A percentile compares a stretch with the other conserved stretches of the same genome.
These are phyloP conservation scores for Prunus mira DNA, from an alignment of 306 rosid genomes.

Conservation along the genomic window DNA sequence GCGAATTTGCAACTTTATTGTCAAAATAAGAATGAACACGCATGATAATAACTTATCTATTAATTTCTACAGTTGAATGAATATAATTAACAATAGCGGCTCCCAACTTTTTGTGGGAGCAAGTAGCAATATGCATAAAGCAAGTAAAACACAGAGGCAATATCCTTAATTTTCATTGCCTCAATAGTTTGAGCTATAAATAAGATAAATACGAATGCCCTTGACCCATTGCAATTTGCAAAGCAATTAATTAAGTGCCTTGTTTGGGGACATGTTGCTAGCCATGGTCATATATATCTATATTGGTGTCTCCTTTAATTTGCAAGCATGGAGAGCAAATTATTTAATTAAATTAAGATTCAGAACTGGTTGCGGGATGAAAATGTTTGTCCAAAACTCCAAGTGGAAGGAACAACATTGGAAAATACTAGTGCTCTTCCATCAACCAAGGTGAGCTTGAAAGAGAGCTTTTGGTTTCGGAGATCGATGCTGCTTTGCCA, in stretches of 20 bases:
- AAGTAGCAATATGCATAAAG: too few species aligned
- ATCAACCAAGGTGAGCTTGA: conserved; percentile 57
- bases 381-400: conserved; percentile 82
- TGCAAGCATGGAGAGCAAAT: neutral
- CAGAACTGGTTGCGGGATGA: conserved; percentile 59
- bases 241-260: neutral
- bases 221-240: too few species aligned
- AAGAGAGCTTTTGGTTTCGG: conserved; percentile 58
- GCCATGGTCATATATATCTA: too few species aligned
- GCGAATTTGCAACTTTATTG: neutral
- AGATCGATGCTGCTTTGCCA: conserved; percentile 72
- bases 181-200: too few species aligned
- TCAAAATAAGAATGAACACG: neutral
- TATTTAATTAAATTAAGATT: neutral
- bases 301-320: too few species aligned
- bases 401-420: conserved; percentile 67
- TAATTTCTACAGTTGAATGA: neutral
- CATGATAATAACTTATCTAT: neutral
- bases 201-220: too few species aligned
- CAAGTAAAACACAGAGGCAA: too few species aligned
- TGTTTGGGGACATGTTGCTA: neutral
- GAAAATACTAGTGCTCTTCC: conserved; percentile 42
- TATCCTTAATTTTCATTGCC: too few species aligned
- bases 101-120: neutral
- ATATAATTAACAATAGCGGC: neutral